phyloP scores from a whole-genome alignment of 2,329 filamentous ascomycete species.

The Phyllachora maydis region DNA sequence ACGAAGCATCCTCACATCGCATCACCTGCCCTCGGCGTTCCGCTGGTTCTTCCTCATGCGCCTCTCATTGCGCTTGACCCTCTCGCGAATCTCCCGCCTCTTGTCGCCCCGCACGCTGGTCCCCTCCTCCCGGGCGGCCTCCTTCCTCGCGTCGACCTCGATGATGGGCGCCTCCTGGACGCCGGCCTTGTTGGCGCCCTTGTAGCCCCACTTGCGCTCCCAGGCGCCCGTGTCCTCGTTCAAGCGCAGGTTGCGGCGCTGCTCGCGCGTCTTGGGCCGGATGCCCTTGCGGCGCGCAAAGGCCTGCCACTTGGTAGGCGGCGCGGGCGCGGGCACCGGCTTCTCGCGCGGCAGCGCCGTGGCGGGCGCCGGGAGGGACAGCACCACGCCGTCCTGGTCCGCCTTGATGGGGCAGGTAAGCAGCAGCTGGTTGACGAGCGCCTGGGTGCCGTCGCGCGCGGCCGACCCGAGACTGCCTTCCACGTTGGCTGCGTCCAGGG shows the following conservation, averaged over 20 bases:
- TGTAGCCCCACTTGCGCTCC: constrained; percentile 90
- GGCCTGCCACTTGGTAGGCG: constrained; percentile 83
- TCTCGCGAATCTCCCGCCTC: constrained; percentile 44
- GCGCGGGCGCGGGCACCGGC: constrained; percentile 61
- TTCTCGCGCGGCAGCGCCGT: constrained; percentile 79
- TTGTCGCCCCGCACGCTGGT: constrained; percentile 40
- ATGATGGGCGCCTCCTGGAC: constrained; percentile 80
- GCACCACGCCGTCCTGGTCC: constrained; percentile 48
- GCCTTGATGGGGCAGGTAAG: constrained; percentile 66
- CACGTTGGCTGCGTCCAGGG: constrained; percentile 26
- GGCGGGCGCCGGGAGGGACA: constrained; percentile 50
- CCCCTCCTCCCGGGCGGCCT: constrained; percentile 39
- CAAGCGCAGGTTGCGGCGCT: constrained; percentile 54
- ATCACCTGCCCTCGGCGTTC: constrained; percentile 14
- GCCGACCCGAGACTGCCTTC: constrained; percentile 51
- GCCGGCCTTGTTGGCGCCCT: constrained; percentile 69
- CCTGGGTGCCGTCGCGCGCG: constrained; percentile 79
- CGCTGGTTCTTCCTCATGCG: constrained; percentile 47
- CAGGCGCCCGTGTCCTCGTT: constrained; percentile 74
- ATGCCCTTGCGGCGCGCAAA: constrained; percentile 98
- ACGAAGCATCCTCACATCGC: constrained; percentile 1
- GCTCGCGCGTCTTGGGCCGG: constrained; percentile 65
- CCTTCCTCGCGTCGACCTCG: constrained; percentile 67
- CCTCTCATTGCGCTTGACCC: constrained; percentile 49
- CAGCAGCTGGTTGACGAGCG: constrained; percentile 83